These are phyloP conservation scores for Heterobasidion parviporum DNA, from an alignment of 1,284 basidiomycete species.

Conservation along the genomic window DNA sequence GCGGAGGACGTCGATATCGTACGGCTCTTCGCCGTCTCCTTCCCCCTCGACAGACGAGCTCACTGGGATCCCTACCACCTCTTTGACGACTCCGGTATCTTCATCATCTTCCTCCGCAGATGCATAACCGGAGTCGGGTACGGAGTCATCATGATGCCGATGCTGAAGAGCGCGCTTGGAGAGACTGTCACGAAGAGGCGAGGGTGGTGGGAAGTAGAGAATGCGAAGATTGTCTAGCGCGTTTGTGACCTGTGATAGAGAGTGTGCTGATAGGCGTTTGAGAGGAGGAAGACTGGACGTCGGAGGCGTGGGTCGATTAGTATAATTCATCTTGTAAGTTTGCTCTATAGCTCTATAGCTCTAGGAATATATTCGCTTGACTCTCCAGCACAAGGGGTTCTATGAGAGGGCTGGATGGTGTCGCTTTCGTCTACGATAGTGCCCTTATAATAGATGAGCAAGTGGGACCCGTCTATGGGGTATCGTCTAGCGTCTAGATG, in stretches of 20 bases:
- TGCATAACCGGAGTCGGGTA: slow-evolving; percentile 56
- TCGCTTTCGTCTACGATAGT: neutral
- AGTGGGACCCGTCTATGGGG: neutral
- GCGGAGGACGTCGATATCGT: slow-evolving; percentile 32
- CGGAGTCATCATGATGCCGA: slow-evolving; percentile 26
- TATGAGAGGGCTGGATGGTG: neutral
- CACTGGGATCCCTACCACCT: slow-evolving; percentile 11
- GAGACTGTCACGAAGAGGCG: slow-evolving; percentile 1
- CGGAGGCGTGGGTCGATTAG: slow-evolving; percentile 21
- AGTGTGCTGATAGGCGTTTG: slow-evolving; percentile 25
- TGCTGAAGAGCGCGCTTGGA: slow-evolving; percentile 9
- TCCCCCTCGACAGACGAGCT: neutral
- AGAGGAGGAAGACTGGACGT: slow-evolving; percentile 41
- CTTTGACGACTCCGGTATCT: slow-evolving; percentile 19
- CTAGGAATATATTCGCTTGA: neutral
- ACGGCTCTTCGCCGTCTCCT: slow-evolving; percentile 12
- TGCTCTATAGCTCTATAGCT: neutral
- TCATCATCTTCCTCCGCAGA: slow-evolving; percentile 48
- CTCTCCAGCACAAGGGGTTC: too few relatives aligned
- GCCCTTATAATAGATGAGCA: neutral
- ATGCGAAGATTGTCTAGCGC: slow-evolving; percentile 32
- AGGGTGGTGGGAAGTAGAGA: slow-evolving; percentile 32
- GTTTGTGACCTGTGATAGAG: slow-evolving; percentile 22
- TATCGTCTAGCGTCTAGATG: slow-evolving; percentile 1
- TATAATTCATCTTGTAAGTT: slow-evolving; percentile 2